Base-by-base conservation (phyloP, 2,329 filamentous ascomycete genomes). In the Epichloe elymi region DNA sequence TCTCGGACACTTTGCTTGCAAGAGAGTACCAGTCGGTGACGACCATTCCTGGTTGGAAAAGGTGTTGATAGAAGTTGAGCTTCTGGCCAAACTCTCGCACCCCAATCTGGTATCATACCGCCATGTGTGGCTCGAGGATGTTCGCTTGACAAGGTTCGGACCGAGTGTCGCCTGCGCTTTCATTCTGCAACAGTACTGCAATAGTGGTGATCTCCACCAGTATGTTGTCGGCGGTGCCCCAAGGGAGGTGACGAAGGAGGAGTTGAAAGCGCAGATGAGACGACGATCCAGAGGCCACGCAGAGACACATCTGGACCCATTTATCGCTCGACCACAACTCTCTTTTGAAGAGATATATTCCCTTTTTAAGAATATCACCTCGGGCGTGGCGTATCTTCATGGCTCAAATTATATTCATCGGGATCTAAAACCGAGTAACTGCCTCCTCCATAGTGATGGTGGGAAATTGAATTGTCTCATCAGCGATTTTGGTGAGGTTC, bases 131-230 rank as follows among this genome's bases (percentile, higher is more conserved):
- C 76, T 98, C 15, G 91, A 98, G 65, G 86, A 96, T 64, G 83
- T 85, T 49, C 80, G 85, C 58, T 79, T 95, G 49, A 91, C 79
- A 55, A 83, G 80, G 2, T 98, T 98, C 64, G 86, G 89, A 0
- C 93, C 94, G 0, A 88, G 82, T 50, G 89, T 98, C 1, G 89
- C 89, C 11, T 97, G 91, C 61, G 89, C 91, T 4, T 98, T 95
- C 64, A 98, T 98, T 52, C 75, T 98, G 7, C 93, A 98, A 64
- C 90, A 98, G 63, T 98, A 95, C 61, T 98, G 94, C 70, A 97
- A 98, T 63, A 78, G 83, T 1, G 93, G 93, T 15, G 93, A 98
- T 63, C 74, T 98, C 17, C 84, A 95, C 53, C 82, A 85, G 56
- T 94, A 95, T 63, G 81, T 98, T 15, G 73, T 90, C n/a, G 83